phyloP scores from a whole-genome alignment of 1,284 basidiomycete genomes.

The Hemileia vastatrix region DNA sequence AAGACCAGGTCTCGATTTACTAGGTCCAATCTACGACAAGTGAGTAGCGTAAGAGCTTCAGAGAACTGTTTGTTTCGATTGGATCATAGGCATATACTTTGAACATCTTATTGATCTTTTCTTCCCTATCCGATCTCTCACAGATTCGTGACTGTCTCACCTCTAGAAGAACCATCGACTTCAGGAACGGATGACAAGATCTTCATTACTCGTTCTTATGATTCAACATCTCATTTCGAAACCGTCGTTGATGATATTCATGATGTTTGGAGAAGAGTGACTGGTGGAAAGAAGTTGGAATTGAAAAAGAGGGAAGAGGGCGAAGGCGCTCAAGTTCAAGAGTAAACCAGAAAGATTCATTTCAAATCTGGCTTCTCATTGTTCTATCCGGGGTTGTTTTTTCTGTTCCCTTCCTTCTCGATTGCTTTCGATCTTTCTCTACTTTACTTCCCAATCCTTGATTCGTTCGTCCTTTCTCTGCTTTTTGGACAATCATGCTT shows the following conservation, averaged over 20 bases:
- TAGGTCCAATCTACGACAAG: slow-evolving; percentile 93
- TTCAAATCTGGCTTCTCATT: not conserved
- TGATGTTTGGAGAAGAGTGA: slow-evolving; percentile 79
- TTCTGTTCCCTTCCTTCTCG: too few species aligned
- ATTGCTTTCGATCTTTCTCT: too few species aligned
- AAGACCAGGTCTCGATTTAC: slow-evolving; percentile 74
- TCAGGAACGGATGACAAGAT: slow-evolving; percentile 78
- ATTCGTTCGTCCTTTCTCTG: too few species aligned
- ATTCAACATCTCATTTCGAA: slow-evolving; percentile 98
- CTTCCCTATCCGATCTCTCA: not conserved
- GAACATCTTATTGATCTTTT: not conserved
- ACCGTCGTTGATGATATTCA: slow-evolving; percentile 63
- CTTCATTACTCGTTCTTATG: slow-evolving; percentile 94
- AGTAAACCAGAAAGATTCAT: slow-evolving; percentile 10
- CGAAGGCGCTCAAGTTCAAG: slow-evolving; percentile 42
- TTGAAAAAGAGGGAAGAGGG: slow-evolving; percentile 39
- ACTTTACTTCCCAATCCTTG: too few species aligned
- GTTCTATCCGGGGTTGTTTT: too few species aligned
- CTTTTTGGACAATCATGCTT: too few species aligned
- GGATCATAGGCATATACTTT: too few species aligned
- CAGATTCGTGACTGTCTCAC: slow-evolving; percentile 80
- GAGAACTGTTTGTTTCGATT: slow-evolving; percentile 4
- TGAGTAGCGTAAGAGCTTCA: slow-evolving; percentile 51
- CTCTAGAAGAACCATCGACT: slow-evolving; percentile 79
- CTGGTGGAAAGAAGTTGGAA: slow-evolving; percentile 49